Evolutionary conservation across 163 green algal species (phyloP), one percentile per base, ranked within the genome.

Genomic region (Volvox carteri): DNA sequence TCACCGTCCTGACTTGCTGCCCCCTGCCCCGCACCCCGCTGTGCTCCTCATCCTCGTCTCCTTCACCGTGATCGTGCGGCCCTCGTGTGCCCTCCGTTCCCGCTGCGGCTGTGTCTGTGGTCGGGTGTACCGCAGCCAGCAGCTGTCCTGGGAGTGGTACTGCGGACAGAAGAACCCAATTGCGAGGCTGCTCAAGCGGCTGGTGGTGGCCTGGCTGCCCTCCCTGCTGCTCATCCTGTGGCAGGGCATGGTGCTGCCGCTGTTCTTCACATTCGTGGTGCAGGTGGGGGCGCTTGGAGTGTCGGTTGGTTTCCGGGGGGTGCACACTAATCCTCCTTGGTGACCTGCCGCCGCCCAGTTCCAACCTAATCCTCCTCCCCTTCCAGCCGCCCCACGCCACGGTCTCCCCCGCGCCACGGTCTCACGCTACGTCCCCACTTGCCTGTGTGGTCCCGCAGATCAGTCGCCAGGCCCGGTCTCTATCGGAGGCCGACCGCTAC

Each of bases 201-300:
- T 98, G n/a, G 91, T 97, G 62, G 96, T 93, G 16, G 95, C 92
- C 50, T 95, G 95, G 90, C 84, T 97, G 77, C 95, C 96, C 0
- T 78, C 92, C 8, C 70, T 98, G 74, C 90, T 98, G 79, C 91
- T 98, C 30, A 95, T 91, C 70, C 78, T 98, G 54, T 98, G 95
- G 95, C 95, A 98, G 88, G 93, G 93, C 41, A 93, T 97, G 86
- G 90, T 98, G 48, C 92, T 98, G 87, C 95, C 96, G 16, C 90
- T 95, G 35, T 46, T 90, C 44, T 86, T 96, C 50, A 97, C 96
- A 85, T 83, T 95, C 41, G 74, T 94, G 60, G 87, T 94, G 4
- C 93, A 95, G 93, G 92, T 95, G 60, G 0, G 48, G 33, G 50
- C 11, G 75, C 0, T 11, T 39, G 68, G 33, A 35, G 68, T 19